A percentile compares a stretch with the other conserved stretches of the same genome.
Conservation (phyloP, 495 filamentous ascomycete genomes). For the Sporormia fimetaria region DNA sequence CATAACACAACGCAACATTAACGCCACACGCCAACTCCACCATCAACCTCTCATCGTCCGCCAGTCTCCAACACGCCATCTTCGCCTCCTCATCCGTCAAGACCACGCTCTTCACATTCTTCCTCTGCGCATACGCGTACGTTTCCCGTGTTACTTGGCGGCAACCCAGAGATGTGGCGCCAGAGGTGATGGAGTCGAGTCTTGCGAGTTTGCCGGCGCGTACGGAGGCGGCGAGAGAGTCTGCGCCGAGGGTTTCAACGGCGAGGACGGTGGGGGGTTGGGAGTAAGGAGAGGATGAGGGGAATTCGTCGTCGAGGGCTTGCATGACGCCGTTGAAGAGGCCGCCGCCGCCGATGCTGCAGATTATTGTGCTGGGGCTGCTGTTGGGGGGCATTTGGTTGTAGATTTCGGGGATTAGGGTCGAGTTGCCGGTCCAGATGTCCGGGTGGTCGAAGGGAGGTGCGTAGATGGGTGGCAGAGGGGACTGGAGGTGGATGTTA, state of each 20-base stretch:
- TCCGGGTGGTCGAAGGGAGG: conserved; percentile 81
- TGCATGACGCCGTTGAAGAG: conserved; percentile 68
- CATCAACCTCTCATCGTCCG: conserved; percentile 69
- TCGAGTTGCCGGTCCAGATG: conserved; percentile 72
- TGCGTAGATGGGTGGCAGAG: conserved; percentile 58
- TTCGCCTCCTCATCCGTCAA: conserved; percentile 73
- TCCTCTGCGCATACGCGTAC: conserved; percentile 48
- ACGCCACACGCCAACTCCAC: conserved; percentile 82
- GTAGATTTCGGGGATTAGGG: conserved; percentile 62
- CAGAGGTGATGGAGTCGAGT: conserved; percentile 63
- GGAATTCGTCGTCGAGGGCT: conserved; percentile 45
- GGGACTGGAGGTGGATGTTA: conserved; percentile 5
- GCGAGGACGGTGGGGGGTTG: conserved; percentile 51
- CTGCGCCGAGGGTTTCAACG: conserved; percentile 73
- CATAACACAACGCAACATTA: conserved; percentile 41
- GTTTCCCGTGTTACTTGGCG: conserved; percentile 58
- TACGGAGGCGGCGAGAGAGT: conserved; percentile 53
- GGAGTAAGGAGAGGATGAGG: conserved; percentile 19
- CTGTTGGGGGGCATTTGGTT: conserved; percentile 40
- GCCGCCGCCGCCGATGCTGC: conserved; percentile 82
- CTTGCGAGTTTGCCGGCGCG: conserved; percentile 50
- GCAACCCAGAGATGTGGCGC: conserved; percentile 71
- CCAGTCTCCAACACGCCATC: conserved; percentile 58
- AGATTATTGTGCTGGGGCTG: conserved; percentile 58
- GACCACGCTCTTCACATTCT: conserved; percentile 52